Evolutionary conservation across 2,329 filamentous ascomycete species (phyloP).

Genomic region (Penicillium sp.): DNA sequence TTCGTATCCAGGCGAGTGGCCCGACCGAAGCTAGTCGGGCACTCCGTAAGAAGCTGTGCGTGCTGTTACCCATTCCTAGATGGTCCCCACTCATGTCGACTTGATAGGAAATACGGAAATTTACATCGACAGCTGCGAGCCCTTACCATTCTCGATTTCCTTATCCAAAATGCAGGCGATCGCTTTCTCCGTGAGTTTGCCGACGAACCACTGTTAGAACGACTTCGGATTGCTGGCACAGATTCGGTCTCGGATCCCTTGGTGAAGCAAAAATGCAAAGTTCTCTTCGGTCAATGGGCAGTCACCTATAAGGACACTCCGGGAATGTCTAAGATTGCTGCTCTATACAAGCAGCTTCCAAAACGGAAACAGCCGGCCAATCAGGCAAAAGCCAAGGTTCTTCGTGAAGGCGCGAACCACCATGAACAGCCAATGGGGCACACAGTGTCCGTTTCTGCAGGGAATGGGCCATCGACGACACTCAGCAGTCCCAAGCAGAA

Average conservation of each 20-base stretch:
- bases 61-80: slow-evolving; percentile 6
- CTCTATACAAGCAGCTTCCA: slow-evolving; percentile 72
- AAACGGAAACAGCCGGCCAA: slow-evolving; percentile 71
- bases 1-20: slow-evolving; percentile 84
- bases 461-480: slow-evolving; percentile 42
- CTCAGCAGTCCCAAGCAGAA: slow-evolving; percentile 41
- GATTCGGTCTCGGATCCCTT: slow-evolving; percentile 81
- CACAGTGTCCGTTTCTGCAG: slow-evolving; percentile 43
- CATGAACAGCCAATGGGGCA: slow-evolving; percentile 43
- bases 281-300: slow-evolving; percentile 86
- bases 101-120: slow-evolving; percentile 81
- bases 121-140: slow-evolving; percentile 90
- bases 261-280: slow-evolving; percentile 86
- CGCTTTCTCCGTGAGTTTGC: slow-evolving; percentile 86
- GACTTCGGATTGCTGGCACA: slow-evolving; percentile 83
- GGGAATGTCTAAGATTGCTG: slow-evolving; percentile 79
- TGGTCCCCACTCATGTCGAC: background rate
- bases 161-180: slow-evolving; percentile 91
- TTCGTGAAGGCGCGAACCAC: slow-evolving; percentile 73
- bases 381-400: slow-evolving; percentile 79
- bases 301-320: slow-evolving; percentile 77
- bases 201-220: slow-evolving; percentile 89
- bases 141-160: slow-evolving; percentile 83
- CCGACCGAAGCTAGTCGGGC: slow-evolving; percentile 88
- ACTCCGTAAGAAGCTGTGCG: slow-evolving; percentile 88